Base-by-base conservation (phyloP, 345 rosid species). In the Linum lewisii region DNA sequence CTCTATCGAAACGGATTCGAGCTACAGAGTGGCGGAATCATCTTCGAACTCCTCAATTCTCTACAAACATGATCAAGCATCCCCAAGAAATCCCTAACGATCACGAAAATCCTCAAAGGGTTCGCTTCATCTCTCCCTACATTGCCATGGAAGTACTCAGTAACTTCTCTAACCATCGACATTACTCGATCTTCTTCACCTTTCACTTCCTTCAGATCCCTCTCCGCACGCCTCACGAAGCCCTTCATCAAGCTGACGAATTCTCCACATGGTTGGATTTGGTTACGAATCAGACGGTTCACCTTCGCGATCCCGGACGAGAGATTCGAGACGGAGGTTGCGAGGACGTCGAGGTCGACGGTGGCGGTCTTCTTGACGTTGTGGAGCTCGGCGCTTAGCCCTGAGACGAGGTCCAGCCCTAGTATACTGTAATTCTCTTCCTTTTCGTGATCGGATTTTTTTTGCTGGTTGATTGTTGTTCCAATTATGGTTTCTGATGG, bases 321-420 rank as follows among this genome's bases (percentile, higher is more conserved):
- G 6, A 93, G 71, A 57, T 89, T 87, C 0, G 86, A 89, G 14
- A 89, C 96, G 0, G 99, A 89, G 72, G 68, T 84, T 0, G 86
- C 91, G 0, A 93, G 97, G 50, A 85, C 97, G 50, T 93, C 97
- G 1, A 93, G 70, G 72, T 93, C 99, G 18, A 89, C 59, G 0
- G 88, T 84, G 0, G 99, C 97, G 21, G 99, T 93, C 74, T 81
- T 93, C 80, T 89, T 93, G 61, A 81, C 99, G 66, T 93, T 90
- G 73, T 84, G 63, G 54, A 93, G 88, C 69, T 93, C 97, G 1
- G 82, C 82, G 58, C 75, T 85, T 59, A 89, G 63, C 36, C 99
- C 96, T 0, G 96, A 76, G 24, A 93, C 97, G 1, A 93, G 95
- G 65, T 87, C 96, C 21, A 89, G 80, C 18, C 99, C 99, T 94